Evolutionary conservation across 2,329 filamentous ascomycete species (phyloP).

Genomic region (Ophiosphaerella narmari): DNA sequence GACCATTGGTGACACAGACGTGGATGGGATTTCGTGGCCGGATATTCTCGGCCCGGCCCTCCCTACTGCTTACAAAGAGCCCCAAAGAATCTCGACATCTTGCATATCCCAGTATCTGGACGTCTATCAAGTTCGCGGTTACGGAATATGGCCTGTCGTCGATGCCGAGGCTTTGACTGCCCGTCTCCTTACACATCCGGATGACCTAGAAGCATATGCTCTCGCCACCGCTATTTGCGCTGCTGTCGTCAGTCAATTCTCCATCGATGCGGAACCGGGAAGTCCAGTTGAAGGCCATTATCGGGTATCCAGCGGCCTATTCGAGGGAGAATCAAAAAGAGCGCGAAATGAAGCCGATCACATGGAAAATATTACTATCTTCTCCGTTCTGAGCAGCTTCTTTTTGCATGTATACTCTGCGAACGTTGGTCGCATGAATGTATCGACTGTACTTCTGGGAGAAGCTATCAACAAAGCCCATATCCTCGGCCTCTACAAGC

Average conservation of each 20-base stretch:
- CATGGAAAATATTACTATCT: constrained; percentile 36
- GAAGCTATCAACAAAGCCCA: constrained; percentile 43
- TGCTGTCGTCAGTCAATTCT: constrained; percentile 44
- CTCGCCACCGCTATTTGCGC: constrained; percentile 40
- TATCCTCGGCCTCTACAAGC: constrained; percentile 37
- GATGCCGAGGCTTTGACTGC: constrained; percentile 39
- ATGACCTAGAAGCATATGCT: constrained; percentile 39
- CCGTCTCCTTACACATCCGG: constrained; percentile 36
- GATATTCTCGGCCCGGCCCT: constrained; percentile 27
- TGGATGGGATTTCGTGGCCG: constrained; percentile 31
- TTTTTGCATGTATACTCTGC: constrained; percentile 43
- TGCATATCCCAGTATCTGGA: constrained; percentile 41
- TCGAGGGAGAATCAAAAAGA: constrained; percentile 36
- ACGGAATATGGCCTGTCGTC: constrained; percentile 43
- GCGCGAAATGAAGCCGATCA: constrained; percentile 38
- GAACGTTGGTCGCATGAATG: constrained; percentile 41
- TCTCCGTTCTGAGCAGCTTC: constrained; percentile 37
- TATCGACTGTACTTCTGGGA: constrained; percentile 38
- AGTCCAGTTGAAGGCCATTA: constrained; percentile 41
- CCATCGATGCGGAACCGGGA: constrained; percentile 34
- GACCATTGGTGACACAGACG: constrained; percentile 22
- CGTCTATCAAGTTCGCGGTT: constrained; percentile 36
- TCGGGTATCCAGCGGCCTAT: constrained; percentile 34
- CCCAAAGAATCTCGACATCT: constrained; percentile 37
- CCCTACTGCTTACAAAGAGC: constrained; percentile 13